Conservation (phyloP, 2,329 filamentous ascomycete genomes). For the Alternaria ventricosa region DNA sequence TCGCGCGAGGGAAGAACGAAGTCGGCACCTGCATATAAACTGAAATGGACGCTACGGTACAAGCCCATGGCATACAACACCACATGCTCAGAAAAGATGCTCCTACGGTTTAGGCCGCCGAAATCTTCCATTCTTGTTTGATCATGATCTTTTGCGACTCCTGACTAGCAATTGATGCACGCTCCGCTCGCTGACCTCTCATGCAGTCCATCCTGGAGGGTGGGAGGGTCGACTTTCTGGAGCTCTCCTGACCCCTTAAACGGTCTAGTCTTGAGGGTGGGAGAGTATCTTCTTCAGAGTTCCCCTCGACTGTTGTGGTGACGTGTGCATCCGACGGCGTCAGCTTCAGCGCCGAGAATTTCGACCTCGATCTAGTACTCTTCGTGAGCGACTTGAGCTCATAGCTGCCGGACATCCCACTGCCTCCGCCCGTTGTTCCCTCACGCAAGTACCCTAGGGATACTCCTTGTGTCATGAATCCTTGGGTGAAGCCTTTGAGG, state of each 20-base stretch:
- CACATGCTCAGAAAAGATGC: background rate
- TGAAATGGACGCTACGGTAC: background rate
- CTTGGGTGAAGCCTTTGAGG: conserved; percentile 4
- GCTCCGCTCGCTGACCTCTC: background rate
- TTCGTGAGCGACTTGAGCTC: background rate
- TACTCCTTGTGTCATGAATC: conserved; percentile 4
- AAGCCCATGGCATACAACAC: background rate
- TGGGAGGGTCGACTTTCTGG: background rate
- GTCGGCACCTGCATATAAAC: background rate
- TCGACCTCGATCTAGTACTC: background rate
- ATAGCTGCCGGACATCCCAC: background rate
- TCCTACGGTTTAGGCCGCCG: background rate
- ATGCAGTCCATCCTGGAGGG: background rate
- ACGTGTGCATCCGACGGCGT: background rate
- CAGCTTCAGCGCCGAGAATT: background rate
- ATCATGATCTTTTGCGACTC: conserved; percentile 8
- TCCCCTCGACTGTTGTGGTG: background rate
- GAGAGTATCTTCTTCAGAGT: background rate
- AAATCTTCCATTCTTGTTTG: background rate
- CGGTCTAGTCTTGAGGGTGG: background rate
- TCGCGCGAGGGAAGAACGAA: background rate
- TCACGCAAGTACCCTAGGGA: conserved; percentile 1
- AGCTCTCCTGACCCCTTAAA: background rate
- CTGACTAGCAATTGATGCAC: conserved; percentile 3
- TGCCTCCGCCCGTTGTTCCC: background rate